These are phyloP conservation scores for Ceratobasidium sp. DNA, from an alignment of 1,284 basidiomycete genomes.

Conservation along the genomic window DNA sequence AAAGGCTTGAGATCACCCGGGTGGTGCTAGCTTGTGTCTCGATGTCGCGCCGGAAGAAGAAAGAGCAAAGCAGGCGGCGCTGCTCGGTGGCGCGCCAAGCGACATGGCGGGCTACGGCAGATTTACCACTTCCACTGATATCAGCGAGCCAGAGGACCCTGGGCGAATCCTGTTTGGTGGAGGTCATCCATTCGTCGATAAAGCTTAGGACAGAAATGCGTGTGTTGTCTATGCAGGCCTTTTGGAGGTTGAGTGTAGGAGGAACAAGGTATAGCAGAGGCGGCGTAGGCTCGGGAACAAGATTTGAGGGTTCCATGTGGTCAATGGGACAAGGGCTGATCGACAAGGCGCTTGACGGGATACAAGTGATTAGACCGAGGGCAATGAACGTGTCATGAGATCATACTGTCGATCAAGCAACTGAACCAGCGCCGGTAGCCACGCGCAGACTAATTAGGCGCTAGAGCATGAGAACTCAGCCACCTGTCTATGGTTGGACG, in stretches of 20 bases:
- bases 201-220: background rate
- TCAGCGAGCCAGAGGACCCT: constrained; percentile 31
- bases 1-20: background rate
- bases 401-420: background rate
- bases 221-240: constrained; percentile 23
- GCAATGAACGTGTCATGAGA: background rate
- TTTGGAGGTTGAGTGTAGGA: constrained; percentile 4
- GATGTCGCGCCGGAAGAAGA: constrained; percentile 40
- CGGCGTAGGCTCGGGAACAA: background rate
- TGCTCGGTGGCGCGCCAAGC: constrained; percentile 3
- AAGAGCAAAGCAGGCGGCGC: constrained; percentile 19
- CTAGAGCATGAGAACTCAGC: background rate
- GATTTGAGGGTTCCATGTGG: background rate
- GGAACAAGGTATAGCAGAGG: constrained; percentile 22
- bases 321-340: background rate
- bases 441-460: background rate
- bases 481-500: background rate
- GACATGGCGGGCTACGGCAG: constrained; percentile 28
- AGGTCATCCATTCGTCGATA: background rate
- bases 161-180: background rate
- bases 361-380: no score
- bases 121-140: constrained; percentile 42
- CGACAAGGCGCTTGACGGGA: background rate
- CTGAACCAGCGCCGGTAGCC: background rate
- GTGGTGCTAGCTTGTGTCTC: constrained; percentile 6